Evolutionary conservation across 805 yeast species (phyloP), one percentile per base, ranked within the genome.

Genomic region (Teunomyces kruisii): DNA sequence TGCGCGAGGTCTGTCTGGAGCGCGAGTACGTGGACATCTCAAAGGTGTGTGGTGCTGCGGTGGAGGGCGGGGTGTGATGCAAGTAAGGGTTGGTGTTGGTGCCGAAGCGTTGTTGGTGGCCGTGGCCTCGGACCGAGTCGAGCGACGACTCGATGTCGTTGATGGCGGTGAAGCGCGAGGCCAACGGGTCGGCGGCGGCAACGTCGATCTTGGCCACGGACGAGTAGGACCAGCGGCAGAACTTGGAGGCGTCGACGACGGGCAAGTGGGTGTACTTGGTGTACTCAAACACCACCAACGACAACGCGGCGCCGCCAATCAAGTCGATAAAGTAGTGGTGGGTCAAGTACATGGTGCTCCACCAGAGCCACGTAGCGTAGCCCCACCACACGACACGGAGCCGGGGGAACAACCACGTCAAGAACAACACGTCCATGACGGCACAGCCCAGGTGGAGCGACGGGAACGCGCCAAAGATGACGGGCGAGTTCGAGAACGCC

Each of bases 311-410:
- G 16, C 99, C 99, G n/a, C 88, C 92, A 58, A 88, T 88, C 43
- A 92, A 79, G 62, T 92, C 98, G 48, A 92, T 81, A 59, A 94
- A 94, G 64, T 92, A 92, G 68, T 92, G 99, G 67, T 92, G 99
- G 0, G 97, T 92, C 58, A 92, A 76, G 65, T 92, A 92, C 99
- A 92, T 92, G 12, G 98, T 94, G 41, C 94, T 80, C 96, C 97
- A 94, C 98, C 98, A 92, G 54, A 94, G 76, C 95, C 96, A 89
- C 51, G 81, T 69, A n/a, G 89, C 94, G 62, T 92, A 94, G 14
- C 74, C 66, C 61, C 84, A 75, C 75, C 89, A 87, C 6, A 87
- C 48, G 6, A 85, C 81, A 1, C 81, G 73, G 39, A 72, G 72
- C 33, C 68, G 74, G 9, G 98, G 98, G 62, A 91, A 91, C 44